Percentiles rank a stretch among this genome's conserved stretches.
These are phyloP conservation scores for Priceomyces castillae DNA, from an alignment of 805 yeast genomes.

Conservation along the genomic window DNA sequence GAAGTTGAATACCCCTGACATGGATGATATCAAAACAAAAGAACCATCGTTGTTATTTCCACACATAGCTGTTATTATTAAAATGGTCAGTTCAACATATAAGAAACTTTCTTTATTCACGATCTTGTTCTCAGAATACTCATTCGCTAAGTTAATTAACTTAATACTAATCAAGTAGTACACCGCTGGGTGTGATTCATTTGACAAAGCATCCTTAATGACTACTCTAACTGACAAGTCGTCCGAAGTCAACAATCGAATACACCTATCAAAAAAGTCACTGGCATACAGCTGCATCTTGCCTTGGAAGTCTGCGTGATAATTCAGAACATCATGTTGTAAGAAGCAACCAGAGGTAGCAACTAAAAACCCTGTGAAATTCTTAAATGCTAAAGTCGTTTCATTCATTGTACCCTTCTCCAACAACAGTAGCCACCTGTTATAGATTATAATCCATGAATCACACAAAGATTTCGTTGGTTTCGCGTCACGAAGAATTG, in stretches of 20 bases:
- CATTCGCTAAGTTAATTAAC: slow-evolving; percentile 36
- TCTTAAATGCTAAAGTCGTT: slow-evolving; percentile 53
- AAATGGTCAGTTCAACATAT: slow-evolving; percentile 49
- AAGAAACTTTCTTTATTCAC: slow-evolving; percentile 29
- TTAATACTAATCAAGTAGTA: slow-evolving; percentile 48
- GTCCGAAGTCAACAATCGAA: slow-evolving; percentile 46
- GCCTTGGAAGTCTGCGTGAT: slow-evolving; percentile 22
- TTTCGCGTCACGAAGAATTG: slow-evolving; percentile 23
- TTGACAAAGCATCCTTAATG: slow-evolving; percentile 66
- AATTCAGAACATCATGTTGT: slow-evolving; percentile 21
- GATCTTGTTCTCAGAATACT: slow-evolving; percentile 25
- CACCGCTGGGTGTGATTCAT: slow-evolving; percentile 60
- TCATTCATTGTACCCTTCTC: slow-evolving; percentile 26
- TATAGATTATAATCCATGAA: slow-evolving; percentile 47
- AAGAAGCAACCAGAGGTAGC: slow-evolving; percentile 66
- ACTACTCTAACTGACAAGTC: slow-evolving; percentile 62
- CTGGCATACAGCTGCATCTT: slow-evolving; percentile 38
- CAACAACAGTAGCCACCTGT: slow-evolving; percentile 43
- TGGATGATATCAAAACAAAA: slow-evolving; percentile 28
- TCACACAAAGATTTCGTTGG: slow-evolving; percentile 32
- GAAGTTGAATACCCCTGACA: slow-evolving; percentile 28
- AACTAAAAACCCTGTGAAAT: slow-evolving; percentile 71
- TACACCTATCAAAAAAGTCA: slow-evolving; percentile 50
- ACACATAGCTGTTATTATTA: slow-evolving; percentile 43
- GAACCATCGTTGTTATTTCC: slow-evolving; percentile 33